Evolutionary conservation across 768 basidiomycete genomes (phyloP), one percentile per base, ranked within the genome.

Genomic region (Clitopilus hobsonii): DNA sequence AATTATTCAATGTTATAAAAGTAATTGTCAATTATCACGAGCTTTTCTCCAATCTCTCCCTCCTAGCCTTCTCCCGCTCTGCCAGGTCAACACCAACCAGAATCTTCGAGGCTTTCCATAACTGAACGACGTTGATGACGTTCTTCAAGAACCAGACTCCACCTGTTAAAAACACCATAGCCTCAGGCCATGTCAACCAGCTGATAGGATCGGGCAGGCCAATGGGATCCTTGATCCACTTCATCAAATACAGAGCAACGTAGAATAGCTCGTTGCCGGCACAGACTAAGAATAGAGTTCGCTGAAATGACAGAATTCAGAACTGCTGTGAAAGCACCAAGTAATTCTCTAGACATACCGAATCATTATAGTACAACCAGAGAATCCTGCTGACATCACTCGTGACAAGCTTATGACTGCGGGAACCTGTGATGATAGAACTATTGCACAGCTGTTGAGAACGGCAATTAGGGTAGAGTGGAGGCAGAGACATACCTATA

Each of bases 61-160:
- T 74, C 54, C 86, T 73, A 18, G 81, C 87, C 54, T 80, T 79
- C 32, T 85, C 85, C 60, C 94, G 75, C 70, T 95, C 93, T 41
- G 90, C 91, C 48, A 97, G 73, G 65, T 97, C 94, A 10, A 97
- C 90, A 0, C 94, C 94, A 13, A 97, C 94, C 14, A 97, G 79
- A 54, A 94, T 92, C 72, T 94, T 94, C 29, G 90, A 89, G 24
- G 97, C 96, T 69, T 99, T 99, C 95, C 95, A 98, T 55, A 98
- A 83, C 70, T 99, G 97, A 6, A 99, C 94, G 28, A 90, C 69
- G 68, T 98, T 97, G 76, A 99, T 92, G 54, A 94, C 64, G 67
- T 98, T 97, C 77, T 98, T 99, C 58, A 77, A 65, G 14, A 83
- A 60, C 67, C 86, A 96, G 48, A 97, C 72, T 0, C 85, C 88